Base-by-base conservation (phyloP, 2,329 filamentous ascomycete species). In the Fusarium sp. region DNA sequence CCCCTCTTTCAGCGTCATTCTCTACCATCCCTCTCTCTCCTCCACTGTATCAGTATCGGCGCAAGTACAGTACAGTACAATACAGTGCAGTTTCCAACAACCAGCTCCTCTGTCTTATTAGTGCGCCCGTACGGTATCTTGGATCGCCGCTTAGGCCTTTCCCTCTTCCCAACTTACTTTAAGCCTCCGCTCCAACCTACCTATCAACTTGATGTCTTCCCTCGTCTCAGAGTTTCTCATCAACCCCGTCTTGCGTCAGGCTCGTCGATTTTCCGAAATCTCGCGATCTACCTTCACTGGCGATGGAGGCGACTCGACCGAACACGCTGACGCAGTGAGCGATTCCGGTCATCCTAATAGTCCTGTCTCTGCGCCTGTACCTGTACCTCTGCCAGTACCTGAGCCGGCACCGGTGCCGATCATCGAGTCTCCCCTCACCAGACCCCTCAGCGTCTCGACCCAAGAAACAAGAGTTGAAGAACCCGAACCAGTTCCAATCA, bases 211-310 rank as follows among this genome's bases (percentile, higher is more conserved):
- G 75, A 92, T 92, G 90, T 86, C 88, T 80, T 90, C 87, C 75
- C 83, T 91, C 77, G 89, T 92, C 60, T 88, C 89, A 78, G 88
- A 91, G 69, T 91, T 91, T 79, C 83, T 92, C 76, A 90, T 92
- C 81, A 91, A 91, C 71, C 90, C 90, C 65, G 89, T 92, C 77
- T 82, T 92, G 75, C 88, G 90, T 80, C 90, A 92, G 82, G 90
- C 90, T 77, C 88, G 89, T 71, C 88, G 89, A 72, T 88, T 92
- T 78, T 91, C 90, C 54, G 84, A 85, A 76, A 84, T 85, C 67
- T 85, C 84, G 35, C 81, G 83, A 62, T 79, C 82, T 30, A 83
- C 80, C 72, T 75, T 85, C 75, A 69, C 75, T 77, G 79, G 78
- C 72, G 82, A 81, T 73, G 78, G 79, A 75, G 81, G 76, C 75